Evolutionary conservation across 2,329 filamentous ascomycete genomes (phyloP).

Genomic region (Aphanocladium album): DNA sequence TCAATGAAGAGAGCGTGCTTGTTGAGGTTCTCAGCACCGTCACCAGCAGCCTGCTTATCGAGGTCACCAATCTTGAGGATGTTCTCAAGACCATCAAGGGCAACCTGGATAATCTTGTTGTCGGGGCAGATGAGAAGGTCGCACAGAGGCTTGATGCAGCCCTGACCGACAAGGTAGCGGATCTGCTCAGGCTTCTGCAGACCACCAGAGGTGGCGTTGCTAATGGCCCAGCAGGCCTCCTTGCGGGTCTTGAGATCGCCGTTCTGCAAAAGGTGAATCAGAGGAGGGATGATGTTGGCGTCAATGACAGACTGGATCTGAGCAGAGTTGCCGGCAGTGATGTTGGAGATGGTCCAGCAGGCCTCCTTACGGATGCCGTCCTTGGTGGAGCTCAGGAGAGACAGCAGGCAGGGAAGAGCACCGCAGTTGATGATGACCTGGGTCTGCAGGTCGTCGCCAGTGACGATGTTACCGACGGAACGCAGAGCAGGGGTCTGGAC

Average conservation of each 20-base stretch:
- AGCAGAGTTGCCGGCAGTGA: conserved; percentile 94
- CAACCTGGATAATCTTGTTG: conserved; percentile 99
- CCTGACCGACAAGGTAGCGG: conserved; percentile 84
- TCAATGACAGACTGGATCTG: conserved; percentile 98
- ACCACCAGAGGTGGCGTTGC: conserved; percentile 94
- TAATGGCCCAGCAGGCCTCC: conserved; percentile 99
- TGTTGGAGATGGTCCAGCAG: conserved; percentile 99
- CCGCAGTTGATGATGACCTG: conserved; percentile 99
- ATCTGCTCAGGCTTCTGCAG: conserved; percentile 99
- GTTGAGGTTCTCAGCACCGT: conserved; percentile 77
- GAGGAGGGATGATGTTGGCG: conserved; percentile 90
- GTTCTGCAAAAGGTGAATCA: conserved; percentile 93
- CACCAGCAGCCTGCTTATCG: conserved; percentile 85
- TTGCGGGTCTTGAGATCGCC: conserved; percentile 99
- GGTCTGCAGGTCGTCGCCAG: conserved; percentile 96
- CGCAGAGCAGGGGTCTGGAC: conserved; percentile 96
- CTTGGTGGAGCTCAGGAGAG: conserved; percentile 92
- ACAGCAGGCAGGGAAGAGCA: conserved; percentile 84
- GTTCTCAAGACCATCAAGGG: conserved; percentile 95
- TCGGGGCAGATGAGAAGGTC: conserved; percentile 93
- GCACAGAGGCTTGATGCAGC: conserved; percentile 95
- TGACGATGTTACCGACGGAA: conserved; percentile 98
- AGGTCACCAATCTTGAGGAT: conserved; percentile 99
- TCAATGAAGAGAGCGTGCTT: conserved; percentile 97
- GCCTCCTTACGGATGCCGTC: conserved; percentile 99